Percentiles rank a stretch among this genome's conserved stretches.
Conservation (phyloP, 164 flowering plant species). For the Stephania japonica region DNA sequence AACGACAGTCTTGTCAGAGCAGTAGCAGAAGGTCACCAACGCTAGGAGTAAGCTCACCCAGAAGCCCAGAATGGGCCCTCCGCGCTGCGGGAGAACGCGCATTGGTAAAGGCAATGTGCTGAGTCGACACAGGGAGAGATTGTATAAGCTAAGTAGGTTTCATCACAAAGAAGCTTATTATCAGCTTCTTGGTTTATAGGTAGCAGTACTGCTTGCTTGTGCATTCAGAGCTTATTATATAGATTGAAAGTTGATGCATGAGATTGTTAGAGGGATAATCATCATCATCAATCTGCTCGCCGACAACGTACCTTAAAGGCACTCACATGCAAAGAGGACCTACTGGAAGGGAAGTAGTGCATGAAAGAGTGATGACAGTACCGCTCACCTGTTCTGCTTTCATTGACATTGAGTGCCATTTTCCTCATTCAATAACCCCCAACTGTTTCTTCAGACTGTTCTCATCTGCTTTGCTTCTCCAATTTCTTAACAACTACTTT, state of each 20-base stretch:
- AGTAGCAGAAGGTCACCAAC: slow-evolving; percentile 26
- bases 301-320: slow-evolving; percentile 6
- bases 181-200: not conserved
- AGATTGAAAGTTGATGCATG: not conserved
- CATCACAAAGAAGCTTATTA: not conserved
- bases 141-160: not conserved
- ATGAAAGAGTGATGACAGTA: slow-evolving; percentile 1
- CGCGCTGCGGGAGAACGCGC: slow-evolving; percentile 24
- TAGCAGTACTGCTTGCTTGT: not conserved
- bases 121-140: not conserved
- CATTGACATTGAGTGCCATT: not conserved
- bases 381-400: not conserved
- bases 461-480: slow-evolving; percentile 4
- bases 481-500: not conserved
- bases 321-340: slow-evolving; percentile 14
- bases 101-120: not conserved
- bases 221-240: not conserved
- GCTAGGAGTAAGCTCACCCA: slow-evolving; percentile 27
- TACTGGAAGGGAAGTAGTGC: not conserved
- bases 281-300: slow-evolving; percentile 1
- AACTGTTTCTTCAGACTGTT: not conserved
- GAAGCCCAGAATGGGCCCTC: slow-evolving; percentile 26
- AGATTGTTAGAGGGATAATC: not conserved
- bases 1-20: slow-evolving; percentile 31
- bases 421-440: slow-evolving; percentile 10